These are phyloP conservation scores for Trichoderma sp. DNA, from an alignment of 2,329 filamentous ascomycete genomes.

Conservation along the genomic window DNA sequence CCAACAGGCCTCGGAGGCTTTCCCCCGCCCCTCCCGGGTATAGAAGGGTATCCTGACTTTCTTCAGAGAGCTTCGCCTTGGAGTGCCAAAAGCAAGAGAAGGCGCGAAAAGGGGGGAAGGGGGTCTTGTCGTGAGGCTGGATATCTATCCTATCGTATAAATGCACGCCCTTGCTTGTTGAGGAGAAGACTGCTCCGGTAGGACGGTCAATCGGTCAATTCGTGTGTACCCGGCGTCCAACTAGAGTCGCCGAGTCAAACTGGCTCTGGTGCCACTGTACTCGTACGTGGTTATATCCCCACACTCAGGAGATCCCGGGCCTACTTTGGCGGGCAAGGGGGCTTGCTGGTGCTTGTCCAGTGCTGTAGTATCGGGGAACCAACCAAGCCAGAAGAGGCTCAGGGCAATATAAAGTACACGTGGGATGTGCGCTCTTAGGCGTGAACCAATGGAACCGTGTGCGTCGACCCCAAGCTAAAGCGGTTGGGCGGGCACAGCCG, in stretches of 20 bases:
- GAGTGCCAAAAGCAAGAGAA: background rate
- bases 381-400: conserved; percentile 8
- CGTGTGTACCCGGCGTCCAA: background rate
- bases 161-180: background rate
- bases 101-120: background rate
- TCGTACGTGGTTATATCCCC: background rate
- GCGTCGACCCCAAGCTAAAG: background rate
- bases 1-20: background rate
- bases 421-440: conserved; percentile 6
- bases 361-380: conserved; percentile 5
- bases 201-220: background rate
- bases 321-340: background rate
- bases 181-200: background rate
- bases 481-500: conserved; percentile 14
- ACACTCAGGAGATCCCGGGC: conserved; percentile 10
- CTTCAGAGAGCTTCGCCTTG: background rate
- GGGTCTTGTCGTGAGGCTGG: background rate
- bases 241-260: conserved; percentile 3
- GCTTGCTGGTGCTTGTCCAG: background rate
- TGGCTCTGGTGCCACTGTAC: background rate
- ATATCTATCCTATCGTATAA: background rate
- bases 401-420: conserved; percentile 11
- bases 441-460: conserved; percentile 8
- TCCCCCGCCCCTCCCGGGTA: background rate
- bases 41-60: background rate